A percentile compares a stretch with the other conserved stretches of the same genome.
These are phyloP conservation scores for Colletotrichum aenigma DNA, from an alignment of 2,329 filamentous ascomycete genomes.

Conservation along the genomic window DNA sequence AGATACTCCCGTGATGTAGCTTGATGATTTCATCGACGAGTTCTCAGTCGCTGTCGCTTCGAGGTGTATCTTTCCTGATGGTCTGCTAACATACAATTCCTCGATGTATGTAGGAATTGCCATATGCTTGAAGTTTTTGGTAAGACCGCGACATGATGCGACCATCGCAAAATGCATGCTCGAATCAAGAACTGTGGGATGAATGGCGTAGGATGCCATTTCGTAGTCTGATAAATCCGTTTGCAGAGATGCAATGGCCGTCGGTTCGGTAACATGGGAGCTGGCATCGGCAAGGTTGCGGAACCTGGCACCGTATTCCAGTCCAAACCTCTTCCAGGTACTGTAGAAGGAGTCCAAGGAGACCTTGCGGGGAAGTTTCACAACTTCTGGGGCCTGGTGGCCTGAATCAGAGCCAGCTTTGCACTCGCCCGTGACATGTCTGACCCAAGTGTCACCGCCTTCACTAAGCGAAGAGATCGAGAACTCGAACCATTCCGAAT, in stretches of 20 bases:
- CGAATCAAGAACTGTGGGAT: slow-evolving; percentile 41
- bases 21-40: background rate
- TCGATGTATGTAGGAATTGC: background rate
- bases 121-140: background rate
- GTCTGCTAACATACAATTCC: background rate
- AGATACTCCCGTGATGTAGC: background rate
- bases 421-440: background rate
- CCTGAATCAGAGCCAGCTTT: background rate
- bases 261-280: background rate
- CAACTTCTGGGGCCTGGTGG: background rate
- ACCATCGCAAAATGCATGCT: slow-evolving; percentile 33
- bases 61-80: background rate
- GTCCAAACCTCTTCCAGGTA: slow-evolving; percentile 29
- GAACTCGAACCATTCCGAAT: slow-evolving; percentile 35
- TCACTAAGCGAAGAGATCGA: slow-evolving; percentile 31
- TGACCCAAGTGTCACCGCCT: slow-evolving; percentile 2
- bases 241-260: background rate
- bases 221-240: background rate
- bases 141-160: slow-evolving; percentile 12
- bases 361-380: slow-evolving; percentile 23
- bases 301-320: slow-evolving; percentile 30
- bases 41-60: background rate
- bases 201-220: slow-evolving; percentile 30
- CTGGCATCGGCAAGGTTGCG: slow-evolving; percentile 21
- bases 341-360: slow-evolving; percentile 27